Conservation (phyloP, 495 filamentous ascomycete species). For the Pyronema domesticum region DNA sequence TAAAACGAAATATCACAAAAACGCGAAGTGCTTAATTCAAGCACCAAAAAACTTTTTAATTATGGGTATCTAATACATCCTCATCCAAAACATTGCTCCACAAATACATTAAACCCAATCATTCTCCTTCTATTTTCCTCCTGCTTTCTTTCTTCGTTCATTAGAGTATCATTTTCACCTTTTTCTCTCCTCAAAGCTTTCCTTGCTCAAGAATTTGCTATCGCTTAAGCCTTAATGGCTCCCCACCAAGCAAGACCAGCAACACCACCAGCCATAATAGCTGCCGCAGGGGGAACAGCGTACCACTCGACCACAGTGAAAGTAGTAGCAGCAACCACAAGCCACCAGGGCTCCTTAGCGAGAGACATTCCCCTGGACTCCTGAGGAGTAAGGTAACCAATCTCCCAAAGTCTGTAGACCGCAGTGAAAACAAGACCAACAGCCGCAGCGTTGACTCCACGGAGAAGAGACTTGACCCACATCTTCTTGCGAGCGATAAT, state of each 20-base stretch:
- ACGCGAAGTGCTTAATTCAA: too few species aligned
- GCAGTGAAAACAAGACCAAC: slow-evolving; percentile 70
- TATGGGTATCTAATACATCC: background rate
- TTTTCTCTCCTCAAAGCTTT: too few species aligned
- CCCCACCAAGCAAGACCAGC: slow-evolving; percentile 51
- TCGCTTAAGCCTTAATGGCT: slow-evolving; percentile 26
- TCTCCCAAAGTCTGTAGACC: slow-evolving; percentile 68
- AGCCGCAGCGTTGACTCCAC: slow-evolving; percentile 59
- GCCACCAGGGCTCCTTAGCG: slow-evolving; percentile 57
- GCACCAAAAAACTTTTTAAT: too few species aligned
- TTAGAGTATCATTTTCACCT: too few species aligned
- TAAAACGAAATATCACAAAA: too few species aligned
- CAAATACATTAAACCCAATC: background rate
- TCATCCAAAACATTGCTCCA: background rate
- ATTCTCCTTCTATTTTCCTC: background rate
- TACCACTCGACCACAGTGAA: slow-evolving; percentile 51
- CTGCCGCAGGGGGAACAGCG: slow-evolving; percentile 37
- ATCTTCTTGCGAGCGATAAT: slow-evolving; percentile 34
- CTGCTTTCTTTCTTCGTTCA: too few species aligned
- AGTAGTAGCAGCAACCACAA: slow-evolving; percentile 44
- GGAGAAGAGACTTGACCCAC: slow-evolving; percentile 38
- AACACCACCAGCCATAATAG: slow-evolving; percentile 47
- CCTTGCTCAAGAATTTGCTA: too few species aligned
- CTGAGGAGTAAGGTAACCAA: slow-evolving; percentile 46
- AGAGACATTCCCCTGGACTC: slow-evolving; percentile 37